Base-by-base conservation (phyloP, 495 filamentous ascomycete genomes). In the Niebla homalea region DNA sequence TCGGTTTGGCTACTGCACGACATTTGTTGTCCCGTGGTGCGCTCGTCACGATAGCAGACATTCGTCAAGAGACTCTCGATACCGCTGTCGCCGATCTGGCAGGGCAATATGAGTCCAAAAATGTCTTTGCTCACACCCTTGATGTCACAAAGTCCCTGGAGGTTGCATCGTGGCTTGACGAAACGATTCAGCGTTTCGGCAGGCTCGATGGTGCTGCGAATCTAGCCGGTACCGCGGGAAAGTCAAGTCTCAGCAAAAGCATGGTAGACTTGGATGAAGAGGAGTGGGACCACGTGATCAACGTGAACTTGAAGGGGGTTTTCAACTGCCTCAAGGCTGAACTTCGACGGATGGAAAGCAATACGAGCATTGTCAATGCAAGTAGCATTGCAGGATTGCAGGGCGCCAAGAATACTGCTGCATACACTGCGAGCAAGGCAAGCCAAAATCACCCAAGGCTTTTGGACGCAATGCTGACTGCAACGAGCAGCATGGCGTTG, bases 311-410 rank as follows among this genome's bases (percentile, higher is more conserved):
- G 20, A 73, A 69, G 15, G 77, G 78, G 1, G 67, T 71, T 45
- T 77, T 80, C 71, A 73, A 74, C 54, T 79, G 75, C 56, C 39
- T 80, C 46, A 66, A 74, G 35, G 74, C 74, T 14, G 65, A 80
- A 58, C 57, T 81, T 46, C 62, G 60, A 43, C 66, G 65, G 36
- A 58, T 56, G 61, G 51, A 52, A 6, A 41, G 53, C 16, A 25
- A 50, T 5, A 48, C 68, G 0, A 76, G 72, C 51, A 79, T 83
- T 57, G 79, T 83, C n/a, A 79, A 76, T 62, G 75, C 74, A 18
- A 63, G 70, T 12, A 75, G 72, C 49, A 68, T 76, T 29, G 69
- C 73, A 19, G 79, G 78, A 0, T 22, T 80, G 14, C 61, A 61
- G 46, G 79, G 79, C 51, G 62, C 61, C 55, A 43, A 68, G 10